phyloP scores from a whole-genome alignment of 768 basidiomycete species.

The Leccinum imitatum region DNA sequence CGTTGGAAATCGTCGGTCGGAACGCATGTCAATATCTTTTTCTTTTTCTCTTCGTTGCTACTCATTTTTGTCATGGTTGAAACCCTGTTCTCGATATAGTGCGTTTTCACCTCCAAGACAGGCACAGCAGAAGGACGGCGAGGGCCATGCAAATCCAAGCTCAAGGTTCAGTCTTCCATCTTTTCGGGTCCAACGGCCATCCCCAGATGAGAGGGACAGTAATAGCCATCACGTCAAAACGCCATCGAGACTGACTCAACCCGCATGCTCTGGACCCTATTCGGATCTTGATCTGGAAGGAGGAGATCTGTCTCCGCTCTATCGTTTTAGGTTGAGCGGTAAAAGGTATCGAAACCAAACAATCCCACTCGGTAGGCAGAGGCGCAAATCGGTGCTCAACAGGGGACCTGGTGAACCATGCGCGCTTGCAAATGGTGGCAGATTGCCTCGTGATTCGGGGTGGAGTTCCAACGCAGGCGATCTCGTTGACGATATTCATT shows the following conservation, averaged over 20 bases:
- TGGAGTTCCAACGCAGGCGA: background rate
- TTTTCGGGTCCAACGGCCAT: conserved; percentile 20
- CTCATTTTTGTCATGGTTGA: conserved; percentile 12
- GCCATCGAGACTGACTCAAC: conserved; percentile 5
- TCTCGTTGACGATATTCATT: background rate
- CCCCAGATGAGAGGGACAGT: conserved; percentile 6
- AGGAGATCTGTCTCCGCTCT: background rate
- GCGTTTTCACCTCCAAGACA: conserved; percentile 2
- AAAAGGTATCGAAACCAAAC: background rate
- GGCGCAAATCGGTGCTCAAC: background rate
- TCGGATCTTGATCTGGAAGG: conserved; percentile 1
- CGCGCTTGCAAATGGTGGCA: background rate
- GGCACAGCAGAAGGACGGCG: conserved; percentile 4
- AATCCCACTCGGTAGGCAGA: background rate
- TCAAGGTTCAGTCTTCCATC: conserved; percentile 20
- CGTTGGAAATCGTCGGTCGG: conserved; percentile 9
- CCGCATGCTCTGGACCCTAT: background rate
- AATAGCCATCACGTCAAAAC: background rate
- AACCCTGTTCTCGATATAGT: conserved; percentile 14
- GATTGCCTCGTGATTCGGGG: background rate
- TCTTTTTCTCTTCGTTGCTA: conserved; percentile 1
- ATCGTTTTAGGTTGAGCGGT: background rate
- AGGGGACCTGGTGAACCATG: background rate
- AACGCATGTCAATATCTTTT: conserved; percentile 16
- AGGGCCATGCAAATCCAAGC: conserved; percentile 4